Evolutionary conservation across 177 flowering plant genomes (phyloP), one percentile per base, ranked within the genome.

Genomic region (Vitis hybrid): DNA sequence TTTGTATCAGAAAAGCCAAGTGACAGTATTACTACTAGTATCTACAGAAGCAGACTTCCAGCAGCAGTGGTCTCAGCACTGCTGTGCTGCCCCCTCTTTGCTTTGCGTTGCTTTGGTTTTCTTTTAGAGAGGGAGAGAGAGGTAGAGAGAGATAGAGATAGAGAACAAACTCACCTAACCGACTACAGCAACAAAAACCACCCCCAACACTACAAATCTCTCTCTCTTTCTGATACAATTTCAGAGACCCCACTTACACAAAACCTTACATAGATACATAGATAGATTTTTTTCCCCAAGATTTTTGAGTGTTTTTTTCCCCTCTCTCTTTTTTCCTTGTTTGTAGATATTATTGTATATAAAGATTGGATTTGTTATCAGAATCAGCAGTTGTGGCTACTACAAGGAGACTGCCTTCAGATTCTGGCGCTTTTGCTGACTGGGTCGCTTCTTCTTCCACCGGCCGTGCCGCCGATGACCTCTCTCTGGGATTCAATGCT

Each of bases 401-500:
- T 80, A 77, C 90, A 58, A 81, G 94, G 86, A 80, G 91, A 70
- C 70, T 82, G 48, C 67, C 82, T 23, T 85, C 92, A 34, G 90
- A 89, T 65, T 75, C 92, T 3, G 97, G 94, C 56, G 93, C 87
- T 51, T 87, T 88, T 66, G 88, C 93, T 12, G 93, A 88, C 71
- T 91, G 97, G 94, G 86, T 84, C 11, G 72, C 90, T 55, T 79
- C 89, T 0, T 78, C 89, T 50, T 74, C 90, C 39, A 45, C 87
- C 50, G 78, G 80, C 58, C 74, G 80, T 23, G 79, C 78, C 14
- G 72, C 75, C 2, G 90, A 88, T 62, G 94, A 87, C 67, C 92
- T 92, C 60, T 89, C 92, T 56, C 86, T 90, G 67, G 91, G 91
- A 55, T 92, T 88, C 84, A 89, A 85, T 83, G 93, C 88, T 57